These are phyloP conservation scores for Colletotrichum tofieldiae DNA, from an alignment of 2,329 filamentous ascomycete genomes.

Conservation along the genomic window DNA sequence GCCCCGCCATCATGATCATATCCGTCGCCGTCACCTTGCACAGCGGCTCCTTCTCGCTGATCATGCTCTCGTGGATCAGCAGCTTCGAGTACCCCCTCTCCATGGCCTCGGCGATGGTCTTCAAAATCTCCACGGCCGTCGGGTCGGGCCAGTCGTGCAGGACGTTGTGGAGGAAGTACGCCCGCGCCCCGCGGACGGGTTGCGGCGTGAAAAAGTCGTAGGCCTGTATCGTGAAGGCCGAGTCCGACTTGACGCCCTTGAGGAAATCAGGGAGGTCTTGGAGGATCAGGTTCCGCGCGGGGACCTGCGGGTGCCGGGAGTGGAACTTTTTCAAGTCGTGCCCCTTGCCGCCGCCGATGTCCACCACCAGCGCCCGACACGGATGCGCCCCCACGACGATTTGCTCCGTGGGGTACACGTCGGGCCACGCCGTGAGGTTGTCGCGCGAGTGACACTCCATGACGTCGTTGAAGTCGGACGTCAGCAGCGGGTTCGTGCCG, in stretches of 20 bases:
- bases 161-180: slow-evolving; percentile 47
- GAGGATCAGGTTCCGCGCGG: slow-evolving; percentile 50
- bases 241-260: slow-evolving; percentile 45
- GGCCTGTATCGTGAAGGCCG: slow-evolving; percentile 48
- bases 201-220: slow-evolving; percentile 59
- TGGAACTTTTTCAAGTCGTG: slow-evolving; percentile 55
- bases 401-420: slow-evolving; percentile 45
- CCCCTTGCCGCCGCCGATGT: slow-evolving; percentile 56
- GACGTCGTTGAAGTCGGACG: slow-evolving; percentile 52
- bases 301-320: slow-evolving; percentile 46
- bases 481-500: slow-evolving; percentile 49
- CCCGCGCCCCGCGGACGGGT: slow-evolving; percentile 56
- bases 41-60: slow-evolving; percentile 50
- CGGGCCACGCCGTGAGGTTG: slow-evolving; percentile 56
- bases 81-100: slow-evolving; percentile 55
- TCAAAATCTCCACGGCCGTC: slow-evolving; percentile 44
- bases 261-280: slow-evolving; percentile 54
- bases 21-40: slow-evolving; percentile 52
- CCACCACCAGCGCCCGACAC: slow-evolving; percentile 52
- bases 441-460: slow-evolving; percentile 58
- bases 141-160: slow-evolving; percentile 48
- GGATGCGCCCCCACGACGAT: slow-evolving; percentile 49
- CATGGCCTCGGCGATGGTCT: slow-evolving; percentile 34
- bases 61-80: slow-evolving; percentile 55
- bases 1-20: slow-evolving; percentile 53